Evolutionary conservation across 2,329 filamentous ascomycete genomes (phyloP).

Genomic region (Monilinia laxa): DNA sequence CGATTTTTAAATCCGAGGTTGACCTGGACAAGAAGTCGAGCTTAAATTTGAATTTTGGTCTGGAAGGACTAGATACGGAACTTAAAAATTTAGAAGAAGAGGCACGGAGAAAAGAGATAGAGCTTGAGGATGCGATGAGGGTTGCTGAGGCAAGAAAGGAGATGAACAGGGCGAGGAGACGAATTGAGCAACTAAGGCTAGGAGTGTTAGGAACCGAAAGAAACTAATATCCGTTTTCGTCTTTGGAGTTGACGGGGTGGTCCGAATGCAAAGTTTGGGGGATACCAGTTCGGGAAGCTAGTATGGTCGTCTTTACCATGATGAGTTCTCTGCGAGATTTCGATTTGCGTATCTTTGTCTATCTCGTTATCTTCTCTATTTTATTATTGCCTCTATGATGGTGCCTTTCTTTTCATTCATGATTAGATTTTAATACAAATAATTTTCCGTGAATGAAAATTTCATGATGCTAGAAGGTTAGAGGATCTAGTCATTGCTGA

Average conservation of each 20-base stretch:
- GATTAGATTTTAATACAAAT: not conserved
- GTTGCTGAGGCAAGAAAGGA: conserved; percentile 4
- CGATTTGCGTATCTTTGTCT: not conserved
- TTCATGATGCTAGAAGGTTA: not conserved
- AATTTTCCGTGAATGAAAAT: not conserved
- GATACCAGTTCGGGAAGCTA: not conserved
- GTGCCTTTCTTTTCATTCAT: too few species aligned
- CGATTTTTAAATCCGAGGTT: not conserved
- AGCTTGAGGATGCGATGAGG: conserved; percentile 12
- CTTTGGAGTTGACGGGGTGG: not conserved
- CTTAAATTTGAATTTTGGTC: not conserved
- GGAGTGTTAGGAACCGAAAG: not conserved
- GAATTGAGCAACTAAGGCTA: not conserved
- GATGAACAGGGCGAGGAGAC: not conserved
- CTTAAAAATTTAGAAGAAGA: not conserved
- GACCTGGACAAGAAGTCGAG: not conserved
- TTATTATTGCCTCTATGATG: not conserved
- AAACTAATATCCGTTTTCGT: too few species aligned
- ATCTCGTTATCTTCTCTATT: not conserved
- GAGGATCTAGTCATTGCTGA: not conserved
- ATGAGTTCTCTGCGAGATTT: not conserved
- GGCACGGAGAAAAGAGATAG: not conserved
- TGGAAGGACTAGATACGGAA: not conserved
- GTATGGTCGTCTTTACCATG: not conserved
- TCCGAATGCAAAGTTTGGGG: not conserved